Evolutionary conservation across 192 early-diverging fungal genomes (phyloP), one percentile per base, ranked within the genome.

Genomic region (Rhizophlyctis rosea): DNA sequence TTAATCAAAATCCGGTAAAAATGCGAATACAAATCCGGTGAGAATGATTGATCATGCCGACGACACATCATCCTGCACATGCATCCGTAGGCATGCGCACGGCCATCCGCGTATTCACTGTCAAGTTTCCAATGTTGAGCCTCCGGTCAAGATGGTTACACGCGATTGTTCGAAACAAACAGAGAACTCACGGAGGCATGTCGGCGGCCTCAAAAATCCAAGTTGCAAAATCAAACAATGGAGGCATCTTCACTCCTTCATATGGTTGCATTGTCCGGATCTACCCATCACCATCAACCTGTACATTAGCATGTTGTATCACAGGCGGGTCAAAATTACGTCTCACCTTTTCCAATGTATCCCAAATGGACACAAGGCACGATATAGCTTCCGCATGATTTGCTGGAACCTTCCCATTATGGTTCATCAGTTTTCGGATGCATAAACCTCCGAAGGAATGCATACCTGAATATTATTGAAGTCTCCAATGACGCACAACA

Each of bases 191-290:
- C 88, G 57, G 64, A 51, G 76, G 67, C 25, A 87, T 35, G 63
- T 86, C 79, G 25, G 81, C 76, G 0, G 89, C 86, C 67, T 92
- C 77, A 47, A 94, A 87, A 24, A 93, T 62, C 89, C 90, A 92
- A 1, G 86, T 78, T 4, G 85, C 70, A 64, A 91, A 84, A 39
- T 93, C 88, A 48, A 87, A 90, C 0, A 91, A 71, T 4, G 83
- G 74, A 1, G 91, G 91, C 54, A 86, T 83, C 18, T 70, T 29
- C n/a, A 69, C 56, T 28, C 75, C 62, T 9, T 73, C 71, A 54
- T 75, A 91, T 2, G 84, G 81, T 62, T 91, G 86, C 18, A 68
- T 48, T 13, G 54, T 47, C 9, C 85, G 80, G 11, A 85, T 74
- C 76, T 86, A 54, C 30, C 33, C 4, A 27, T 25, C 44, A 32